Evolutionary conservation across 441 rosid genomes (phyloP).

Genomic region (Theobroma grandiflorum): DNA sequence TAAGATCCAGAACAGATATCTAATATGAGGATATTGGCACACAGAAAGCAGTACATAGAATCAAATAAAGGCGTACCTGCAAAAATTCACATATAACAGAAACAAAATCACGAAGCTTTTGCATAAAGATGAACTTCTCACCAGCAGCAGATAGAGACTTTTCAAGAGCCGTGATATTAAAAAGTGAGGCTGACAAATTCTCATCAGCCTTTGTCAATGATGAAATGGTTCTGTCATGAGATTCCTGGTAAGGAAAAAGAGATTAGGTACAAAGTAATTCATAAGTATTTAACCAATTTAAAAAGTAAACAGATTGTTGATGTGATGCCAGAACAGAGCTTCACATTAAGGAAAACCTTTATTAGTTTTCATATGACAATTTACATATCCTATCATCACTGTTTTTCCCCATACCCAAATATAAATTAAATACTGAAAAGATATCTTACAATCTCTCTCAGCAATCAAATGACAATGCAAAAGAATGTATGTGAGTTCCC

Average conservation of each 20-base stretch:
- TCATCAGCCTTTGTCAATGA: slow-evolving; percentile 78
- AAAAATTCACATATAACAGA: slow-evolving; percentile 95
- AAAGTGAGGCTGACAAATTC: slow-evolving; percentile 80
- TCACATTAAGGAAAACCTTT: background rate
- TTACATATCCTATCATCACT: background rate
- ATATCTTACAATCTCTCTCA: background rate
- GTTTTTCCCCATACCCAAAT: background rate
- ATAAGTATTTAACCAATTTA: background rate
- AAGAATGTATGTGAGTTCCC: background rate
- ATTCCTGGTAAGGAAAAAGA: slow-evolving; percentile 61
- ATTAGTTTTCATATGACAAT: background rate
- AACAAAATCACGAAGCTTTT: slow-evolving; percentile 93
- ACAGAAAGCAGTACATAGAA: slow-evolving; percentile 33
- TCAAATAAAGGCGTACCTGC: slow-evolving; percentile 79
- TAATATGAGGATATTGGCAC: background rate
- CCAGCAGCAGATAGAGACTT: slow-evolving; percentile 82
- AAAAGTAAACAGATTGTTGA: background rate
- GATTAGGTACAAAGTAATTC: background rate
- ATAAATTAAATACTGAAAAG: background rate
- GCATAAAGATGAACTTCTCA: slow-evolving; percentile 99
- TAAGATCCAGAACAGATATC: background rate
- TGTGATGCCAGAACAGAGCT: background rate
- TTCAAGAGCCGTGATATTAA: slow-evolving; percentile 79
- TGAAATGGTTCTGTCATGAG: slow-evolving; percentile 70
- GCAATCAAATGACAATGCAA: background rate